phyloP scores from a whole-genome alignment of 352 stramenopile genomes.

The Globisporangium okanoganense region DNA sequence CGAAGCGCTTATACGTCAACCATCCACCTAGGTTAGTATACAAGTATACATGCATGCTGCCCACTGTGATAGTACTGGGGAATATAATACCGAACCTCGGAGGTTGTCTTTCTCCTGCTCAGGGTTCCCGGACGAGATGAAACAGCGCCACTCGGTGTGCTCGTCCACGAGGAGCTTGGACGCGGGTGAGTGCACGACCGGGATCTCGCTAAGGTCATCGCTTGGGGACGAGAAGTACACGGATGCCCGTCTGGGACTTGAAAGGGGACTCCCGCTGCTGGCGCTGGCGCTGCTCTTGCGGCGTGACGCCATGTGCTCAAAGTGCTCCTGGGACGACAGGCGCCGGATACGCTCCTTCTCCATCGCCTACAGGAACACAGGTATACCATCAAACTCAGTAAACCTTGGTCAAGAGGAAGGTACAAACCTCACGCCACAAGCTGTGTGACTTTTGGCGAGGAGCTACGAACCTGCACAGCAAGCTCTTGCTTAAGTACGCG shows the following conservation, averaged over 20 bases:
- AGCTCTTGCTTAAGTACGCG: slow-evolving; percentile 24
- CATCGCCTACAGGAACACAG: slow-evolving; percentile 25
- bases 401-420: background rate
- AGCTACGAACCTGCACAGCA: slow-evolving; percentile 24
- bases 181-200: slow-evolving; percentile 42
- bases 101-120: slow-evolving; percentile 62
- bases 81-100: slow-evolving; percentile 26
- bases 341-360: slow-evolving; percentile 55
- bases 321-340: slow-evolving; percentile 46
- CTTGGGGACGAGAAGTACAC: background rate
- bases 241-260: background rate
- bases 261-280: background rate
- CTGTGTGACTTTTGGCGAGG: background rate
- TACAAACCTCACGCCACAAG: background rate
- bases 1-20: slow-evolving; percentile 36
- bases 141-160: slow-evolving; percentile 57
- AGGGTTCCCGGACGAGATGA: slow-evolving; percentile 56
- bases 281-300: slow-evolving; percentile 10
- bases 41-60: too few relatives aligned
- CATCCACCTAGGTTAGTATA: background rate
- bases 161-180: slow-evolving; percentile 64
- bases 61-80: too few relatives aligned
- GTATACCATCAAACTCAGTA: background rate
- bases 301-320: slow-evolving; percentile 24
- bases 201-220: slow-evolving; percentile 52